Conservation (phyloP, 2,329 filamentous ascomycete genomes). For the Arthrobotrys entomopaga region DNA sequence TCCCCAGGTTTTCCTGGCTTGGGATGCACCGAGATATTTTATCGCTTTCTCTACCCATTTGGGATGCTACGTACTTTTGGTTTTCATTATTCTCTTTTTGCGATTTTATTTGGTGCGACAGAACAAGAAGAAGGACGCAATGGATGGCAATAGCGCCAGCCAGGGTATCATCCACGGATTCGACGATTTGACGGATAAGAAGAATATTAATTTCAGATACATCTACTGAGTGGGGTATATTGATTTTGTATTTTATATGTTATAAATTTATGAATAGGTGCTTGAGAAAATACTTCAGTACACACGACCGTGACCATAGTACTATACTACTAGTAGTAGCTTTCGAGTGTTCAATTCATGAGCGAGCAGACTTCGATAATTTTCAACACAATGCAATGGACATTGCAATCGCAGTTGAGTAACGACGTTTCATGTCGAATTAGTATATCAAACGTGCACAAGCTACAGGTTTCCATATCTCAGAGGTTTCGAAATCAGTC, state of each 20-base stretch:
- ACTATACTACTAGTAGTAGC: no score
- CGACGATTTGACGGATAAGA: constrained; percentile 72
- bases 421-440: not conserved
- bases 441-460: no score
- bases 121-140: constrained; percentile 68
- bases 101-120: constrained; percentile 69
- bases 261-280: constrained; percentile 6
- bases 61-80: constrained; percentile 73
- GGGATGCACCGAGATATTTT: constrained; percentile 73
- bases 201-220: constrained; percentile 71
- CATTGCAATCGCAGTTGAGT: not conserved
- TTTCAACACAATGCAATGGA: no score
- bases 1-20: constrained; percentile 72
- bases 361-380: no score
- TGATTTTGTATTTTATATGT: constrained; percentile 6
- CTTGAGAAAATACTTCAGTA: not conserved
- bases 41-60: constrained; percentile 76
- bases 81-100: constrained; percentile 69
- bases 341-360: not conserved
- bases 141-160: constrained; percentile 63
- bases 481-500: no score
- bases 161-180: constrained; percentile 67
- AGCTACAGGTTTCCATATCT: no score
- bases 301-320: no score
- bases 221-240: constrained; percentile 62